Base-by-base conservation (phyloP, 2,329 filamentous ascomycete species). In the Dendrostoma leiphaemia region DNA sequence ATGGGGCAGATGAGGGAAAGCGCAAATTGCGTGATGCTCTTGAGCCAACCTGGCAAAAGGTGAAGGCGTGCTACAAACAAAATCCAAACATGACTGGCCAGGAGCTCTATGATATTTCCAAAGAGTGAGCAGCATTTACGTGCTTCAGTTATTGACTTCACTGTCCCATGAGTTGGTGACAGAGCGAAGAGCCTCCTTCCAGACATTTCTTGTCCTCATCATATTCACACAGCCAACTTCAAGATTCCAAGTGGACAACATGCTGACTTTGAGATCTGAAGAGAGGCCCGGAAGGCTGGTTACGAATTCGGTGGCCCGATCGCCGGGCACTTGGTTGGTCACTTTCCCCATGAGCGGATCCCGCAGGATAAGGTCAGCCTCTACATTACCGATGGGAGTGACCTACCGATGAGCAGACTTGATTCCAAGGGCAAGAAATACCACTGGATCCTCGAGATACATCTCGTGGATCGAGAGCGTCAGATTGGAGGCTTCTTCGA, bases 381-480 rank as follows among this genome's bases (percentile, higher is more conserved):
- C 23, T 79, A 78, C 54, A 76, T 79, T 47, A 72, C 70, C 0
- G 63, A 71, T 41, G 75, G 72, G 0, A 79, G 77, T 58, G 52
- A 66, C 10, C 65, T 72, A n/a, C 60, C 61, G 2, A 78, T 80
- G 73, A 64, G 60, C 21, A 58, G 59, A 3, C 43, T 63, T 4
- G 76, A 69, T 3, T 69, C 69, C 44, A 68, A 77, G 52, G 76
- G 76, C 0, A 60, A 69, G 31, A 69, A 67, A 60, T 59, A 74
- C 32, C 76, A 78, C 64, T 79, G 77, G 77, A 79, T 79, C 53
- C 58, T 79, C 57, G 75, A 79, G 60, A 73, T 79, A 47, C 74
- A 79, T 62, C 68, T 79, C 29, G 69, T 68, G 29, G 71, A 78
- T 54, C 63, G 61, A 1, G 67, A 62, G n/a, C 63, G 63, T 19